Percentiles rank a stretch among this genome's conserved stretches.
These are phyloP conservation scores for Aspergillus sp. DNA, from an alignment of 2,329 filamentous ascomycete genomes.

Conservation along the genomic window DNA sequence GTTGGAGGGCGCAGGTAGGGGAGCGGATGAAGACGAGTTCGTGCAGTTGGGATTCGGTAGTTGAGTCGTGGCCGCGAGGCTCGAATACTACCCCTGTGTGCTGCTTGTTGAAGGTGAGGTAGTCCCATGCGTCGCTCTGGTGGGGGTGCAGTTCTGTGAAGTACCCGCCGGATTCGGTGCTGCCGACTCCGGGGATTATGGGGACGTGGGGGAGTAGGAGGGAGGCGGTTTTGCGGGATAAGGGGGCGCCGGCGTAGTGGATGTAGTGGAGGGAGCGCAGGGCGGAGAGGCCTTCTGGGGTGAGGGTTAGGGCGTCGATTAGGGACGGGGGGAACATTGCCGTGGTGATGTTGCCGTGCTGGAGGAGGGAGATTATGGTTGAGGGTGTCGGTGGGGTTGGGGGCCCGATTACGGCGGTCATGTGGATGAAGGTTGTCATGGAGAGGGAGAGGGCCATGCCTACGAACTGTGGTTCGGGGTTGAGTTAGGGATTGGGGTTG, in stretches of 20 bases:
- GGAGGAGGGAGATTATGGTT: constrained; percentile 20
- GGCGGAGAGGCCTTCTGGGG: constrained; percentile 15
- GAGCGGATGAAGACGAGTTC: constrained; percentile 27
- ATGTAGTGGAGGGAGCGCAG: constrained; percentile 20
- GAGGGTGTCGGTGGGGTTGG: constrained; percentile 15
- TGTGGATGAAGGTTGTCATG: constrained; percentile 20
- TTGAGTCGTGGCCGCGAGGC: constrained; percentile 8
- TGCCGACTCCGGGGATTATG: constrained; percentile 28
- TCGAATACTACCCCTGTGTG: constrained; percentile 18
- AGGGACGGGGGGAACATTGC: constrained; percentile 25
- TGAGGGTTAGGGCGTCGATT: constrained; percentile 25
- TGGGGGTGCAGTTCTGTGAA: constrained; percentile 15
- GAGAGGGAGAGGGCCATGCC: constrained; percentile 23
- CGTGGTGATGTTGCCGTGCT: constrained; percentile 17
- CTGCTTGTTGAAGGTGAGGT: constrained; percentile 21
- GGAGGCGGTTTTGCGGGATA: constrained; percentile 28
- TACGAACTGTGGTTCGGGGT: constrained; percentile 13
- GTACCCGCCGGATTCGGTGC: constrained; percentile 25
- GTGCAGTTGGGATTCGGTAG: constrained; percentile 11
- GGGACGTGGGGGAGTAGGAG: constrained; percentile 19
- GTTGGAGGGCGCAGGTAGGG: constrained; percentile 15
- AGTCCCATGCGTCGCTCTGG: constrained; percentile 19
- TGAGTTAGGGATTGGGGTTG: neutral
- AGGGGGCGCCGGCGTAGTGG: constrained; percentile 27
- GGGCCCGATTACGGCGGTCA: constrained; percentile 22